Conservation (phyloP, 2,329 filamentous ascomycete species). For the Scedosporium minutisporum region DNA sequence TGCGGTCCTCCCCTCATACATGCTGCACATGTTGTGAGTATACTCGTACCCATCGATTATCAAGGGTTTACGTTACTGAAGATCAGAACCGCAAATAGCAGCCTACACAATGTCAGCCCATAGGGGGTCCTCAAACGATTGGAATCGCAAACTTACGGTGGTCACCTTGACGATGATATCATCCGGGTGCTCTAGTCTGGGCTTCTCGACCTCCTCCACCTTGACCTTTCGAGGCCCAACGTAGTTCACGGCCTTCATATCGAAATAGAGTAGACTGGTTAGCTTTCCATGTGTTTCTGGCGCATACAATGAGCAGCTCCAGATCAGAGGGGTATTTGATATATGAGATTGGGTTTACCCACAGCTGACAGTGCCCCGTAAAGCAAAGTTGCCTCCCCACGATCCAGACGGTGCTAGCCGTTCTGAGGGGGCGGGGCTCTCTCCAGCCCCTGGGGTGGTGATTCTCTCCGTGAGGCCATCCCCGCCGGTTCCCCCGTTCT, state of each 20-base stretch:
- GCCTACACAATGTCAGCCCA: constrained; percentile 7
- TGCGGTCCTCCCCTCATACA: constrained; percentile 58
- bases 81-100: not conserved
- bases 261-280: too few relatives aligned
- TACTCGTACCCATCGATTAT: constrained; percentile 15
- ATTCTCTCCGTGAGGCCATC: too few relatives aligned
- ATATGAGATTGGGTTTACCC: too few relatives aligned
- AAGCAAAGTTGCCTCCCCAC: too few relatives aligned
- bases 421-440: too few relatives aligned
- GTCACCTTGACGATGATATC: constrained; percentile 58
- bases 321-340: too few relatives aligned
- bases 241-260: constrained; percentile 53
- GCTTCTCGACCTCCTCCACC: constrained; percentile 49
- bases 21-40: constrained; percentile 23
- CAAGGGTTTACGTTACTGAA: not conserved
- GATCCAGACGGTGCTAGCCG: too few relatives aligned
- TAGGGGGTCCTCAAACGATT: not conserved
- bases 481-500: too few relatives aligned
- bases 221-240: constrained; percentile 51
- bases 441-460: too few relatives aligned
- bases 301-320: too few relatives aligned
- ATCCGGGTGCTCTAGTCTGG: constrained; percentile 53
- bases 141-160: constrained; percentile 32
- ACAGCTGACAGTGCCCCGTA: too few relatives aligned
- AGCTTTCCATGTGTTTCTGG: too few relatives aligned